Evolutionary conservation across 2,329 filamentous ascomycete genomes (phyloP).

Genomic region (Fusarium hostae): DNA sequence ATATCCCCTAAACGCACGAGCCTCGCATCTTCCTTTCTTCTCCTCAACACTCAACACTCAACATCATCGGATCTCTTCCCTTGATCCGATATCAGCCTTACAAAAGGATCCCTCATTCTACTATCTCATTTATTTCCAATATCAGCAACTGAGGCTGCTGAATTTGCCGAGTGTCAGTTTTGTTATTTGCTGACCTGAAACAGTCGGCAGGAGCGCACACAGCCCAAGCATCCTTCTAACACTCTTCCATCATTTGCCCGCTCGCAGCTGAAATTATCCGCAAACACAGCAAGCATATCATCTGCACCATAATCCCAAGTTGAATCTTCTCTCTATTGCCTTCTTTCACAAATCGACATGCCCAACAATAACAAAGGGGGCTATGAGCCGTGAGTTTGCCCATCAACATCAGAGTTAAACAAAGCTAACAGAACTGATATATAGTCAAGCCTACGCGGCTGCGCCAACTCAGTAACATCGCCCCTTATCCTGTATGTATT

Average conservation of each 20-base stretch:
- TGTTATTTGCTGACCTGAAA: background rate
- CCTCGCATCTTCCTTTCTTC: background rate
- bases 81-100: background rate
- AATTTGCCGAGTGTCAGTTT: background rate
- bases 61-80: background rate
- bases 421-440: background rate
- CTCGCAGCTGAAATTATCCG: too few species aligned
- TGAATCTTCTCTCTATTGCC: background rate
- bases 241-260: background rate
- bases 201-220: background rate
- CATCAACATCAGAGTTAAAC: background rate
- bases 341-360: background rate
- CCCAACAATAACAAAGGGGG: slow-evolving; percentile 22
- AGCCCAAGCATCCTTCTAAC: background rate
- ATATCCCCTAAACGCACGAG: background rate
- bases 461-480: slow-evolving; percentile 14
- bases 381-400: slow-evolving; percentile 25
- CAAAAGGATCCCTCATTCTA: background rate
- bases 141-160: background rate
- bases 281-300: background rate
- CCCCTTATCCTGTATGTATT: background rate
- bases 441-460: background rate
- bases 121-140: background rate
- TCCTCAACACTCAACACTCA: slow-evolving; percentile 4
- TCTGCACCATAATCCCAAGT: too few species aligned